These are phyloP conservation scores for Pulchroboletus neoregius DNA, from an alignment of 1,284 basidiomycete species.

Conservation along the genomic window DNA sequence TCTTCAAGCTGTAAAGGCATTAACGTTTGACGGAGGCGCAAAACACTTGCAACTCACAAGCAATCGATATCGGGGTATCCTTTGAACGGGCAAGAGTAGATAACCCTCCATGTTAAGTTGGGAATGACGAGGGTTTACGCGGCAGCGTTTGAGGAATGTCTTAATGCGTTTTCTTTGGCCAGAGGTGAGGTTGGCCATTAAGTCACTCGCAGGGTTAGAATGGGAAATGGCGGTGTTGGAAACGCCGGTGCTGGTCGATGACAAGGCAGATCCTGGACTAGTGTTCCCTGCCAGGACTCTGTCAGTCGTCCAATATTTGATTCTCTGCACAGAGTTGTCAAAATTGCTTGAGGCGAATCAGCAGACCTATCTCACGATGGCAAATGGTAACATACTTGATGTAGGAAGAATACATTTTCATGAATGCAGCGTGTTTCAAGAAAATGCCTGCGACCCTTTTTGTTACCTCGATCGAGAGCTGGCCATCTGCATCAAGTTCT, in stretches of 20 bases:
- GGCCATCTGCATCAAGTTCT: constrained; percentile 66
- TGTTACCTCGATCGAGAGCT: constrained; percentile 71
- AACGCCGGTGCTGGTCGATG: constrained; percentile 54
- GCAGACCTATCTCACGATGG: constrained; percentile 3
- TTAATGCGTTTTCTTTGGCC: constrained; percentile 85
- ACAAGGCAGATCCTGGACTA: constrained; percentile 44
- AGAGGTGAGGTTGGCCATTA: constrained; percentile 52
- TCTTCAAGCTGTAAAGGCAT: constrained; percentile 66
- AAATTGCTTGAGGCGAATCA: constrained; percentile 63
- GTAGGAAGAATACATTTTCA: constrained; percentile 96
- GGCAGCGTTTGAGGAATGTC: constrained; percentile 80
- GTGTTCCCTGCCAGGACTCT: constrained; percentile 39
- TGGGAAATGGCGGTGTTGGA: constrained; percentile 59
- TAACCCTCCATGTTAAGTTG: constrained; percentile 97
- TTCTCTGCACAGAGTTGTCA: constrained; percentile 83
- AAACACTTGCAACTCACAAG: constrained; percentile 51
- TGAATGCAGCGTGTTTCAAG: constrained; percentile 88
- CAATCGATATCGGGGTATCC: constrained; percentile 93
- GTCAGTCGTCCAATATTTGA: constrained; percentile 78
- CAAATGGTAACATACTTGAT: constrained; percentile 70
- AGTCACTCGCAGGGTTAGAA: constrained; percentile 35
- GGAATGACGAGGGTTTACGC: constrained; percentile 85
- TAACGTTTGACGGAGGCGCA: background rate
- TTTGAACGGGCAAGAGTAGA: constrained; percentile 90
- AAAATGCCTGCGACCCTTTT: constrained; percentile 88